Evolutionary conservation across 169 alveolate genomes (phyloP).

Genomic region (Blepharisma undulans): DNA sequence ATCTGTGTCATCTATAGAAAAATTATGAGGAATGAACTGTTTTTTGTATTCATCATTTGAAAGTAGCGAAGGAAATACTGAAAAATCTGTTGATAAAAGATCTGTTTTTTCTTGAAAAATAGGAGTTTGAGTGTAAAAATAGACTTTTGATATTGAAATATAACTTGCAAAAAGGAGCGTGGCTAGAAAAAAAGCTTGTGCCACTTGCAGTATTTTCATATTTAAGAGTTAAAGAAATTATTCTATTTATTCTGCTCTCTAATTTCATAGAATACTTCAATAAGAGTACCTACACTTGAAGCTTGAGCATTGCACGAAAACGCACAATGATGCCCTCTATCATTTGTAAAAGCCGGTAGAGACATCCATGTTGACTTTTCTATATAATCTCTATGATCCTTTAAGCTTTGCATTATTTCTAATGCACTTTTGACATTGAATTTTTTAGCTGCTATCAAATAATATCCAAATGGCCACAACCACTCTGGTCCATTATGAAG

Average conservation of each 20-base stretch:
- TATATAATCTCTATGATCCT: conserved; percentile 73
- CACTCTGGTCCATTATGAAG: conserved; percentile 96
- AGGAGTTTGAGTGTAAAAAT: too few species aligned
- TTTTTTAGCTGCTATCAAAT: conserved; percentile 66
- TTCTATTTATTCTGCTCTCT: too few species aligned
- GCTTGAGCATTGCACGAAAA: conserved; percentile 88
- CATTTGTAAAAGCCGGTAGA: conserved; percentile 92
- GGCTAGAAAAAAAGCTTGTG: too few species aligned
- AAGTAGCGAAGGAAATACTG: too few species aligned
- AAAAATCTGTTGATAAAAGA: too few species aligned
- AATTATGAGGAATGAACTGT: too few species aligned
- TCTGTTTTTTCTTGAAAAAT: too few species aligned
- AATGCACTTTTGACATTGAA: conserved; percentile 37
- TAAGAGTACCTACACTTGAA: conserved; percentile 72
- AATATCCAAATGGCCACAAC: conserved; percentile 94
- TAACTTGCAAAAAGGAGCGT: too few species aligned
- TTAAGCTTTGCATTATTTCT: conserved; percentile 62
- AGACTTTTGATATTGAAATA: too few species aligned
- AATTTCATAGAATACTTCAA: conserved; percentile 40
- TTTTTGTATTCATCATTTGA: too few species aligned
- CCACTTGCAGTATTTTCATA: too few species aligned
- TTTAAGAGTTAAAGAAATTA: too few species aligned
- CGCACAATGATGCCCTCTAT: conserved; percentile 76
- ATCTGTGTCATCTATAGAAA: background rate
- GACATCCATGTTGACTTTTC: conserved; percentile 82